A percentile compares a stretch with the other conserved stretches of the same genome.
Conservation (phyloP, 139 green algal species). For the Tetratostichococcus sp. region DNA sequence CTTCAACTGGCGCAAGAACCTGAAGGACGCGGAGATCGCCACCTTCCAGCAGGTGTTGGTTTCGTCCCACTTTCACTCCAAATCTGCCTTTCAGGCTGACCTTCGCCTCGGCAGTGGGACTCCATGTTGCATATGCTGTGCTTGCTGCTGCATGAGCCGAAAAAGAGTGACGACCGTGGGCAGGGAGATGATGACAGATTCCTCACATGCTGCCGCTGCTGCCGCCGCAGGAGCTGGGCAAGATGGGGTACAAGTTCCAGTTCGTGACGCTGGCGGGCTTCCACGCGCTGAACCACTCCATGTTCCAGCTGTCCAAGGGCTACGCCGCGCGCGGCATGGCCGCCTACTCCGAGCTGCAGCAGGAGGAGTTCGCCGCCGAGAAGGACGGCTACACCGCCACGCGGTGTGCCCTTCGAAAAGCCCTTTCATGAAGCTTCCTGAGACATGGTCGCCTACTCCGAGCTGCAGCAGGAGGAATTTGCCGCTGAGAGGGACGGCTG, state of each 20-base stretch:
- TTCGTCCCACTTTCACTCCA: too few species aligned
- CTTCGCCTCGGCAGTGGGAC: too few species aligned
- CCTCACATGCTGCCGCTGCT: too few species aligned
- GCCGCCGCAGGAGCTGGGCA: constrained; percentile 50
- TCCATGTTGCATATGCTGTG: too few species aligned
- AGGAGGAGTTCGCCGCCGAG: constrained; percentile 66
- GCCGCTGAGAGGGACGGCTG: constrained; percentile 54
- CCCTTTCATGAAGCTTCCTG: constrained; percentile 31
- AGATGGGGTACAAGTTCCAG: constrained; percentile 63
- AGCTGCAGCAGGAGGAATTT: constrained; percentile 77
- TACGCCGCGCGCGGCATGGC: constrained; percentile 70
- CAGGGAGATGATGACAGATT: too few species aligned
- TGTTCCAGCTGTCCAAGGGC: constrained; percentile 70
- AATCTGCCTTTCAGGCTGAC: too few species aligned
- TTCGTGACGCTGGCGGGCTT: constrained; percentile 86
- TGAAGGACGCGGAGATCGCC: constrained; percentile 67
- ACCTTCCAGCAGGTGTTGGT: constrained; percentile 58
- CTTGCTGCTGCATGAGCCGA: too few species aligned
- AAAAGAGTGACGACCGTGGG: too few species aligned
- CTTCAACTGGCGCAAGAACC: constrained; percentile 91
- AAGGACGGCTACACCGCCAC: constrained; percentile 52
- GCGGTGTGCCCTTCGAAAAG: background rate
- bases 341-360: constrained; percentile 76
- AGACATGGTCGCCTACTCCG: constrained; percentile 74
- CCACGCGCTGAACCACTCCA: constrained; percentile 77